Conservation (phyloP, 225 moss, liverwort and hornwort genomes). For the Physcomitrium patens region DNA sequence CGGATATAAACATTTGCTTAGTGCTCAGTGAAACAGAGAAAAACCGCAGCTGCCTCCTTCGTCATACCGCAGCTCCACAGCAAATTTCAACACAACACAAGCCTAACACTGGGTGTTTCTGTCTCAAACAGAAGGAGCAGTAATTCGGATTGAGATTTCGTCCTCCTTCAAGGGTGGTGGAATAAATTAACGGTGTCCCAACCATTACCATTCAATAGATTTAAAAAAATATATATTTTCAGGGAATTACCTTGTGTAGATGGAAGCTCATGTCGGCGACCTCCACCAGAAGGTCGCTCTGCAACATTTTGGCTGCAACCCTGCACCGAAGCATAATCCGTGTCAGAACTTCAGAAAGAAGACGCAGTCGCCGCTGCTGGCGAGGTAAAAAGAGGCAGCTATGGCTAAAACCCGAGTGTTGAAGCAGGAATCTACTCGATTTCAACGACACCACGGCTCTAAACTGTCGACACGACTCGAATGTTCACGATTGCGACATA, state of each 20-base stretch:
- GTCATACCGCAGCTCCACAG: neutral
- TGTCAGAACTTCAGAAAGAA: conserved; percentile 30
- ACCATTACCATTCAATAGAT: too few relatives aligned
- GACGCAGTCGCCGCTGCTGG: neutral
- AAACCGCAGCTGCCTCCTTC: too few relatives aligned
- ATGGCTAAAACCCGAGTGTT: conserved; percentile 20
- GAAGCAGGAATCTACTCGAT: neutral
- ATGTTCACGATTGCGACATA: neutral
- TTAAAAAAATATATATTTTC: neutral
- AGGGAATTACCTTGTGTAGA: conserved; percentile 74
- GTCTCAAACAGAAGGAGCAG: too few relatives aligned
- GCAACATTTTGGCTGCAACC: conserved; percentile 64
- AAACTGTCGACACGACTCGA: neutral
- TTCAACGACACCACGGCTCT: neutral
- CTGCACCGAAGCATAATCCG: conserved; percentile 26
- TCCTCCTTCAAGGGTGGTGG: too few relatives aligned
- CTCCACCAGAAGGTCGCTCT: conserved; percentile 86
- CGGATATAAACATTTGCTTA: neutral
- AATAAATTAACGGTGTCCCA: too few relatives aligned
- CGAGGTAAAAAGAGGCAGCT: neutral
- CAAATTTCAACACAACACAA: too few relatives aligned
- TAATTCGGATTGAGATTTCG: too few relatives aligned
- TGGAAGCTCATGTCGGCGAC: conserved; percentile 88
- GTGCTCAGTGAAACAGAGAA: neutral
- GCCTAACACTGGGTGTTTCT: too few relatives aligned